Percentiles rank a stretch among this genome's conserved stretches.
Evolutionary conservation across 768 basidiomycete genomes (phyloP).

Genomic region (Cyclocybe cylindracea): DNA sequence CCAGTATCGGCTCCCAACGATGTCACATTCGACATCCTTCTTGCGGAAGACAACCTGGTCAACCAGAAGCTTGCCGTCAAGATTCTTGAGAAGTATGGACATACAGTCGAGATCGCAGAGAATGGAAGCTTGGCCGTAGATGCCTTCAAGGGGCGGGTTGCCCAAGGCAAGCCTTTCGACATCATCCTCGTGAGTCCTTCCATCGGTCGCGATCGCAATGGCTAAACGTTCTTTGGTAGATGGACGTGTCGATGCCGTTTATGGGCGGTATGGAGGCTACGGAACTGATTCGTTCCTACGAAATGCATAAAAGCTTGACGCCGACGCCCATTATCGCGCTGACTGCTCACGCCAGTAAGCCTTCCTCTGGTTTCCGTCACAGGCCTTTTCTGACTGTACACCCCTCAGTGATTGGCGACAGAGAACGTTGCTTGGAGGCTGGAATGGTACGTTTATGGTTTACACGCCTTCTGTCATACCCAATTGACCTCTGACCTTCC

Average conservation of each 20-base stretch:
- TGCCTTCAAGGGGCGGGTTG: slow-evolving; percentile 79
- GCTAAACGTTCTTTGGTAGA: slow-evolving; percentile 46
- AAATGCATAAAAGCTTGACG: slow-evolving; percentile 66
- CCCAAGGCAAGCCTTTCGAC: slow-evolving; percentile 77
- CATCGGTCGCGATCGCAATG: not conserved
- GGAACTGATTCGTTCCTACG: slow-evolving; percentile 84
- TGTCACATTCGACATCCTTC: slow-evolving; percentile 85
- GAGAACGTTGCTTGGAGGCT: slow-evolving; percentile 50
- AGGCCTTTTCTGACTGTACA: slow-evolving; percentile 1
- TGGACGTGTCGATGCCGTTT: slow-evolving; percentile 98
- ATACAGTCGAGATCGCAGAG: slow-evolving; percentile 95
- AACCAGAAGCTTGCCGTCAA: slow-evolving; percentile 97
- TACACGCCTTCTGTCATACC: not conserved
- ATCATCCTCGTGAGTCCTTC: slow-evolving; percentile 77
- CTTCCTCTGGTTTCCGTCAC: not conserved
- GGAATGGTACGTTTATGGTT: slow-evolving; percentile 37
- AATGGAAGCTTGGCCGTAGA: slow-evolving; percentile 95
- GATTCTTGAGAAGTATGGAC: slow-evolving; percentile 95
- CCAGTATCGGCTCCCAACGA: slow-evolving; percentile 86
- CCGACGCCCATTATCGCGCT: slow-evolving; percentile 93
- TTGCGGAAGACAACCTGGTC: slow-evolving; percentile 96
- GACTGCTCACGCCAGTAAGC: slow-evolving; percentile 93
- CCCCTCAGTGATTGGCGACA: slow-evolving; percentile 76
- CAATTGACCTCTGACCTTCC: not conserved
- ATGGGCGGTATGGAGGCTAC: slow-evolving; percentile 99